Base-by-base conservation (phyloP, 2,329 filamentous ascomycete species). In the Rutstroemia sp. region DNA sequence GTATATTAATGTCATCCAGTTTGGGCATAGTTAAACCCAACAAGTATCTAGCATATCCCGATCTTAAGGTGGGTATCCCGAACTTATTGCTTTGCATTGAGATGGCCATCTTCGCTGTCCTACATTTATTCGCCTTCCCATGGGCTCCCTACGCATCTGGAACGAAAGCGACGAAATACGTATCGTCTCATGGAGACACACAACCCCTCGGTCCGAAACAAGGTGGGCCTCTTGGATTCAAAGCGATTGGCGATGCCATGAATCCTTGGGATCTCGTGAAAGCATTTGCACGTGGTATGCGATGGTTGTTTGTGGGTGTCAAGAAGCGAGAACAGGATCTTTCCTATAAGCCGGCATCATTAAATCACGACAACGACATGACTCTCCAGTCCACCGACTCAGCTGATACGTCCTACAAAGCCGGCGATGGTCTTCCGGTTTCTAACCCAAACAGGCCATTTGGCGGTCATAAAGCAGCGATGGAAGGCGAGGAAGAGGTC, bases 211-310 rank as follows among this genome's bases (percentile, higher is more conserved):
- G 68, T 2, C 68, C 72, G 2, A 88, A 88, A 47, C 73, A 79
- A 56, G 86, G 87, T 12, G 87, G 88, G 2, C 78, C 79, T 47
- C 68, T 84, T 42, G 87, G 87, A 3, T 60, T 84, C 49, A 77
- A 77, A 60, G 89, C 89, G 4, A 69, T 92, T 6, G 69, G 77
- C 1, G 86, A 92, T 64, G 84, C 88, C 1, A 78, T 91, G 68
- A 94, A 94, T 65, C 79, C 87, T 0, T 89, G 88, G 84, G 90
- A 96, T 69, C 80, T 95, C 44, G 73, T 89, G 66, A 95, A 92
- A 72, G 88, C 88, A 0, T 83, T 88, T 59, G 87, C 86, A 8
- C 81, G 90, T 51, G 87, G 88, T 21, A 64, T 66, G 64, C 81
- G 87, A 63, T 95, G 90, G 91, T 75, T 95, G 19, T 86, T 92